Conservation (phyloP, 1,139 yeast genomes). For the Chernovozyma aurita region DNA sequence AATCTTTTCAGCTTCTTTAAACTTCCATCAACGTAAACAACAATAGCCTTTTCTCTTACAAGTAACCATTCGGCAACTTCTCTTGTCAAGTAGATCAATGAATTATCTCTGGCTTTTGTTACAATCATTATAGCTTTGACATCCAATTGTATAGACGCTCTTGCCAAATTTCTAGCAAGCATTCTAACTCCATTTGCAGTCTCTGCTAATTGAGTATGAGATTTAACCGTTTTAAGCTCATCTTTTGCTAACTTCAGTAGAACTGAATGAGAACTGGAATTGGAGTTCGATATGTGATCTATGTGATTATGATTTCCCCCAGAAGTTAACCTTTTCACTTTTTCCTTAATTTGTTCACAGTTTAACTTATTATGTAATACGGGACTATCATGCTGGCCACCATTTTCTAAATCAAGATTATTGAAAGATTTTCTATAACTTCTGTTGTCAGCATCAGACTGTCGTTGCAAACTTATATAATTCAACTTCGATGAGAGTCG, state of each 20-base stretch:
- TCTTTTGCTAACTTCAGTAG: slow-evolving; percentile 31
- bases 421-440: background rate
- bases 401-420: background rate
- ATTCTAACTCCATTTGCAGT: slow-evolving; percentile 85
- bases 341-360: slow-evolving; percentile 17
- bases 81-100: slow-evolving; percentile 66
- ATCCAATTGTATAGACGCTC: slow-evolving; percentile 69
- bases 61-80: slow-evolving; percentile 78
- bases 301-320: slow-evolving; percentile 1
- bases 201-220: slow-evolving; percentile 73
- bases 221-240: slow-evolving; percentile 46
- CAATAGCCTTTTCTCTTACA: slow-evolving; percentile 39
- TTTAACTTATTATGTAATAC: slow-evolving; percentile 32
- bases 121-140: slow-evolving; percentile 71
- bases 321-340: background rate
- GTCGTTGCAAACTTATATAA: background rate
- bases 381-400: slow-evolving; percentile 13
- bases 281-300: background rate
- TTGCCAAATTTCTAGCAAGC: slow-evolving; percentile 68
- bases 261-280: slow-evolving; percentile 18
- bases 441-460: background rate
- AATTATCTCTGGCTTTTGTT: slow-evolving; percentile 81
- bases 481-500: background rate
- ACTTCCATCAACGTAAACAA: slow-evolving; percentile 68
- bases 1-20: slow-evolving; percentile 60